A percentile compares a stretch with the other conserved stretches of the same genome.
Evolutionary conservation across 2,329 filamentous ascomycete species (phyloP).

Genomic region (Colletotrichum neosansevieriae): DNA sequence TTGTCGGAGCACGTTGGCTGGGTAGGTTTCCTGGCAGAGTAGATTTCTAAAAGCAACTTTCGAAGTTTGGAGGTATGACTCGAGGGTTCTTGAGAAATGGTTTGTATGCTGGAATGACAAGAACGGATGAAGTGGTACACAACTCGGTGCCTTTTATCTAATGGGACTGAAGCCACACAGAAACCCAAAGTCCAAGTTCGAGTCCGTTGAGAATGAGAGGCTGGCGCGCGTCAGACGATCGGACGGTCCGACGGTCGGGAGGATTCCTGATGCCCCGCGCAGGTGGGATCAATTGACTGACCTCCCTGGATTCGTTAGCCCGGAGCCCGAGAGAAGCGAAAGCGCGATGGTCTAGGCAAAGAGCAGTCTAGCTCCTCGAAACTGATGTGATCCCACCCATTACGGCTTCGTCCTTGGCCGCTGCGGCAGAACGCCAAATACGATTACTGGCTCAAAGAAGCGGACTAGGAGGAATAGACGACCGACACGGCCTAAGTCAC

Average conservation of each 20-base stretch:
- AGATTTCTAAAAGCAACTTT: too few species aligned
- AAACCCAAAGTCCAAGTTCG: not conserved
- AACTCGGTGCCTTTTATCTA: not conserved
- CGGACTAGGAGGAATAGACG: not conserved
- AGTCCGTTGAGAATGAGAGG: not conserved
- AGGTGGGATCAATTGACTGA: not conserved
- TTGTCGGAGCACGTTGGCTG: too few species aligned
- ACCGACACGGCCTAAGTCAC: too few species aligned
- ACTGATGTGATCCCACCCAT: not conserved
- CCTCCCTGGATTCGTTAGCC: not conserved
- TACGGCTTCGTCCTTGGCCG: not conserved
- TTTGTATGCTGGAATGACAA: too few species aligned
- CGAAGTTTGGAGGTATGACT: too few species aligned
- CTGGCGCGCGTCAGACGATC: not conserved
- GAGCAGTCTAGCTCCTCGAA: not conserved
- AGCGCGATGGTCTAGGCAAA: not conserved
- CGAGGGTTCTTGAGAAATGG: too few species aligned
- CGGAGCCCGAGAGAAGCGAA: conserved; percentile 2
- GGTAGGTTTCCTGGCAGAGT: too few species aligned
- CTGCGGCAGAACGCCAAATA: not conserved
- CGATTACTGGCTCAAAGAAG: too few species aligned
- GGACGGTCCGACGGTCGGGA: not conserved
- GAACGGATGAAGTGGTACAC: not conserved
- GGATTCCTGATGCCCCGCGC: not conserved
- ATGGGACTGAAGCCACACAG: not conserved